These are phyloP conservation scores for Fusarium coicis DNA, from an alignment of 2,329 filamentous ascomycete species.

Conservation along the genomic window DNA sequence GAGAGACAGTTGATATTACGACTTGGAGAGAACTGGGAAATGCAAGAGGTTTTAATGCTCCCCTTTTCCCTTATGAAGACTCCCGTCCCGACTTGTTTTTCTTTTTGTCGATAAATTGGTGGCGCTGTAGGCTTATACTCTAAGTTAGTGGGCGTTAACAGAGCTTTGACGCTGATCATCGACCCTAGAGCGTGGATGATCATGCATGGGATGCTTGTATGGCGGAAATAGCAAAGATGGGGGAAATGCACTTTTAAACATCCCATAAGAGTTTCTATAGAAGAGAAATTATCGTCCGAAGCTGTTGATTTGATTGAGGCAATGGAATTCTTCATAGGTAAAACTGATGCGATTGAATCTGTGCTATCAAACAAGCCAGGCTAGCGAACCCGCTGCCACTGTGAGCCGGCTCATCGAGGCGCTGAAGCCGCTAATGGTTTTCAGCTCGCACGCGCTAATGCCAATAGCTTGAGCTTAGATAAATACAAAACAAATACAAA, in stretches of 20 bases:
- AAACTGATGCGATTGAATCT: background rate
- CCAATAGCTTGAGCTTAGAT: background rate
- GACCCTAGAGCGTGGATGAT: background rate
- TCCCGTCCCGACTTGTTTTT: background rate
- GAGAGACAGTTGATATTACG: too few relatives aligned
- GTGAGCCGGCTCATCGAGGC: background rate
- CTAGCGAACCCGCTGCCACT: too few relatives aligned
- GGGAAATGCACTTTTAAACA: too few relatives aligned
- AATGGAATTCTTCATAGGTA: fast-evolving
- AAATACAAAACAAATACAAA: background rate
- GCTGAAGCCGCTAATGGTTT: background rate
- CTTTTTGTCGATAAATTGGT: background rate
- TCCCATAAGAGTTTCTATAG: too few relatives aligned
- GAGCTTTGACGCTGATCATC: background rate
- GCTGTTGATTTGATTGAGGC: too few relatives aligned
- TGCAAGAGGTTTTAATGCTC: background rate
- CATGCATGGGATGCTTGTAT: background rate
- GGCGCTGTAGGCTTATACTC: background rate
- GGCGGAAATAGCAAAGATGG: background rate
- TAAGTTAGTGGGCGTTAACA: background rate
- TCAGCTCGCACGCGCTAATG: background rate
- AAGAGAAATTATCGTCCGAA: too few relatives aligned
- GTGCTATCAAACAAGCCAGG: too few relatives aligned
- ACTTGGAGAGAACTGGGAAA: background rate
- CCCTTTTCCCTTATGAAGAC: background rate